Evolutionary conservation across 2,329 filamentous ascomycete species (phyloP).

Genomic region (Alternaria sp.): DNA sequence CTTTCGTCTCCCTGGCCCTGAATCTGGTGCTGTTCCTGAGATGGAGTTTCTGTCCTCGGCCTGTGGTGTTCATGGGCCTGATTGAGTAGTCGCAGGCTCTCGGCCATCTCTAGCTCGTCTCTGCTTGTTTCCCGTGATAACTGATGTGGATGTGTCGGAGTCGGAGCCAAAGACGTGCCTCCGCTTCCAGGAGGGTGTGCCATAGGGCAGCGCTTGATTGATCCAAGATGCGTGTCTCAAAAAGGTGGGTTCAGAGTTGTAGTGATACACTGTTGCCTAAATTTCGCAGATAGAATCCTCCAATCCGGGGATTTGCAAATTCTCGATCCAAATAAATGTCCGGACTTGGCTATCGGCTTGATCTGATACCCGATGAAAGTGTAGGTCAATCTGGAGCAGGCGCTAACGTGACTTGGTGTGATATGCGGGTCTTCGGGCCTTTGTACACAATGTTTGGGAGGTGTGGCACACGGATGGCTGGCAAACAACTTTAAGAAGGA

Average conservation of each 20-base stretch:
- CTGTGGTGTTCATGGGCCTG: conserved; percentile 52
- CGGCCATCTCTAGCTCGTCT: conserved; percentile 60
- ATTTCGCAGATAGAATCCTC: conserved; percentile 8
- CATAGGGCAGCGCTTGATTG: conserved; percentile 34
- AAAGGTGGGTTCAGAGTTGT: conserved; percentile 13
- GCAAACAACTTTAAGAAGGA: conserved; percentile 28
- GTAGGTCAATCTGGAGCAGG: conserved; percentile 21
- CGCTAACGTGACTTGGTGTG: conserved; percentile 37
- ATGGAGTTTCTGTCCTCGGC: conserved; percentile 25
- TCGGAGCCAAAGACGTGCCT: conserved; percentile 49
- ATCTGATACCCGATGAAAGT: conserved; percentile 26
- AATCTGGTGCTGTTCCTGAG: conserved; percentile 29
- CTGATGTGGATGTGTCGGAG: conserved; percentile 48
- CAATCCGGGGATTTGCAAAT: conserved; percentile 5
- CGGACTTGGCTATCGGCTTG: conserved; percentile 11
- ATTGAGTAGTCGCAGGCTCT: conserved; percentile 55
- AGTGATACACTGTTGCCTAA: conserved; percentile 33
- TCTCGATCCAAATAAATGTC: neutral
- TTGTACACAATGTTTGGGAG: conserved; percentile 23
- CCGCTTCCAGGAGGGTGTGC: conserved; percentile 39
- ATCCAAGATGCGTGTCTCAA: conserved; percentile 11
- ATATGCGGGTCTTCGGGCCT: conserved; percentile 31
- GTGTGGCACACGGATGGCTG: conserved; percentile 26
- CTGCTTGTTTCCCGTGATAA: conserved; percentile 56
- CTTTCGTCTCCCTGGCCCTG: conserved; percentile 31